Base-by-base conservation (phyloP, 768 basidiomycete genomes). In the Mrakia blollopis region DNA sequence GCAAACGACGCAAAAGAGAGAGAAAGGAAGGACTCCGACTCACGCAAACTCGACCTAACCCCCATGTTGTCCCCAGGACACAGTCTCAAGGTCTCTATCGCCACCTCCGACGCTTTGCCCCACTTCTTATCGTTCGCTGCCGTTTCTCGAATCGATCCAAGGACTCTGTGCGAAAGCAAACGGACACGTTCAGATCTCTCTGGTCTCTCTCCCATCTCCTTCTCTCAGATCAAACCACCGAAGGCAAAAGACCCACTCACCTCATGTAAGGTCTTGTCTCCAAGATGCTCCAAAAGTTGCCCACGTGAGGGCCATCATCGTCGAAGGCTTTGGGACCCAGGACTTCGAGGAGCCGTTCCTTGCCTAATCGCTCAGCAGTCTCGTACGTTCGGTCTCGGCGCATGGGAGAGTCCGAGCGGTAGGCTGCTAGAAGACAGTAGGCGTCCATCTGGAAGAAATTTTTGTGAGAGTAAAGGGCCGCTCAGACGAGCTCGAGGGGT, bases 61-160 rank as follows among this genome's bases (percentile, higher is more conserved):
- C 71, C 71, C 71, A 72, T 72, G 54, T 72, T 54, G 18, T 72
- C 71, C 9, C 50, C 71, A 1, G 71, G 71, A 72, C 71, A 72
- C 50, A 72, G 71, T 35, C 71, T n/a, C 21, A 72, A 35, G 6
- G 50, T 72, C 71, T 72, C 71, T 32, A 50, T 52, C 21, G 52
- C 32, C 4, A 60, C 35, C 47, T 60, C 54, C 0, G 71, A 57
- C 7, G 71, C 71, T 28, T 39, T 47, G 6, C 23, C 50, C 52
- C 54, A 72, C 28, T 72, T 52, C 37, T 60, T 37, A 18, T 72
- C 52, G 35, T 37, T 72, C 23, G 71, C 71, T 16, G 71, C 50
- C 35, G 50, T 54, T 37, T 72, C 71, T 16, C 71, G 71, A n/a
- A 72, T 72, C 35, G 52, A 57, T 23, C 47, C 71, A 7, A 72